A percentile compares a stretch with the other conserved stretches of the same genome.
These are phyloP conservation scores for Bondarzewia mesenterica DNA, from an alignment of 1,284 basidiomycete species.

Conservation along the genomic window DNA sequence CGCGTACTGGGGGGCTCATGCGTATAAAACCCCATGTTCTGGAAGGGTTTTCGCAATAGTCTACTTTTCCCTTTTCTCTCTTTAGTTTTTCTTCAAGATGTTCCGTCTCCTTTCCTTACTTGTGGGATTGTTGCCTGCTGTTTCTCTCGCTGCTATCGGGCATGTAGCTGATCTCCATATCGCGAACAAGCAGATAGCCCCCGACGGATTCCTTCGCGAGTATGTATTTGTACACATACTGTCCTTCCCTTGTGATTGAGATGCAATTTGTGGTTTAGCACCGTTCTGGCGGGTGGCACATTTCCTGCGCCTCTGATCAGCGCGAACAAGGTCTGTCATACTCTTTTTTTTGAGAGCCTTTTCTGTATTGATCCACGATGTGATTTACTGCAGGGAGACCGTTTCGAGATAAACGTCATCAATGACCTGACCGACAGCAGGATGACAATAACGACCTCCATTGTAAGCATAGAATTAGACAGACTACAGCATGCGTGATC, in stretches of 20 bases:
- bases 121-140: background rate
- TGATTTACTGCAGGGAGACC: slow-evolving; percentile 13
- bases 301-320: slow-evolving; percentile 22
- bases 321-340: slow-evolving; percentile 17
- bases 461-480: slow-evolving; percentile 17
- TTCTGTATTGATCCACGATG: background rate
- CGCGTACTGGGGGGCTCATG: background rate
- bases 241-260: no score
- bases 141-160: background rate
- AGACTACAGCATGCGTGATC: background rate
- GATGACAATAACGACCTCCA: slow-evolving; percentile 26
- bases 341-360: background rate
- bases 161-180: slow-evolving; percentile 6
- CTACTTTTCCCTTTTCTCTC: background rate
- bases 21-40: background rate
- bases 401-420: slow-evolving; percentile 23
- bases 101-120: background rate
- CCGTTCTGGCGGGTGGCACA: slow-evolving; percentile 19
- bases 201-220: slow-evolving; percentile 4
- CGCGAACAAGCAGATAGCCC: slow-evolving; percentile 2
- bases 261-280: slow-evolving; percentile 7
- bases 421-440: slow-evolving; percentile 22
- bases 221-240: background rate
- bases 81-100: background rate
- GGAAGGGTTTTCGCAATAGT: background rate